A percentile compares a stretch with the other conserved stretches of the same genome.
Evolutionary conservation across 192 early-diverging fungal species (phyloP).

Genomic region (Phlyctochytrium planicorne): DNA sequence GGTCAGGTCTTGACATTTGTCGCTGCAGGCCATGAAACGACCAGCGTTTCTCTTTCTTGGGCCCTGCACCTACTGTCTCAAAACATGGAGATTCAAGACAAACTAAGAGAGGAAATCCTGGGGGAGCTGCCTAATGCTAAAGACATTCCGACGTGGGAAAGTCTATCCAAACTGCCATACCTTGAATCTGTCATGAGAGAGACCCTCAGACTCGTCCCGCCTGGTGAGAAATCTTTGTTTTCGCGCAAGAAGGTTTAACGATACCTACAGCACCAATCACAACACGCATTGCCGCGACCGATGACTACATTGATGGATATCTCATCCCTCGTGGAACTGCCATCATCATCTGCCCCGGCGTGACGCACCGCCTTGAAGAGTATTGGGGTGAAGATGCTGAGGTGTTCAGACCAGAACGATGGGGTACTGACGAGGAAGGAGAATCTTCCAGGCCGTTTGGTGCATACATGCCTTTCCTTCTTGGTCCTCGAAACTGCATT

Average conservation of each 20-base stretch:
- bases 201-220: slow-evolving; percentile 10
- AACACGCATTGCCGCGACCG: neutral
- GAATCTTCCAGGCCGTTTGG: slow-evolving; percentile 11
- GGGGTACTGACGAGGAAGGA: too few species aligned
- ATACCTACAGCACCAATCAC: slow-evolving; percentile 7
- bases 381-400: slow-evolving; percentile 17
- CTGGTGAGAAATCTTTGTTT: slow-evolving; percentile 5
- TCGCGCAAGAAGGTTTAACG: neutral
- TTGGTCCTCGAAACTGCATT: too few species aligned
- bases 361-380: slow-evolving; percentile 10
- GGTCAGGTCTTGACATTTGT: slow-evolving; percentile 11
- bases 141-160: too few species aligned
- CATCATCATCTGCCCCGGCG: slow-evolving; percentile 9
- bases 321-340: slow-evolving; percentile 16
- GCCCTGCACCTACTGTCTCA: too few species aligned
- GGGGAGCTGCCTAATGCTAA: too few species aligned
- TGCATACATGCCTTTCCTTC: slow-evolving; percentile 7
- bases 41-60: too few species aligned
- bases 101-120: too few species aligned
- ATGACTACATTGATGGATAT: slow-evolving; percentile 15
- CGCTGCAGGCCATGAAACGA: too few species aligned
- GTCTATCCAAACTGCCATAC: too few species aligned
- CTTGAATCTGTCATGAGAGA: slow-evolving; percentile 25
- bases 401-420: slow-evolving; percentile 17
- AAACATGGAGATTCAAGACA: too few species aligned